phyloP scores from a whole-genome alignment of 2,329 filamentous ascomycete species.

The Penicillium hordei region DNA sequence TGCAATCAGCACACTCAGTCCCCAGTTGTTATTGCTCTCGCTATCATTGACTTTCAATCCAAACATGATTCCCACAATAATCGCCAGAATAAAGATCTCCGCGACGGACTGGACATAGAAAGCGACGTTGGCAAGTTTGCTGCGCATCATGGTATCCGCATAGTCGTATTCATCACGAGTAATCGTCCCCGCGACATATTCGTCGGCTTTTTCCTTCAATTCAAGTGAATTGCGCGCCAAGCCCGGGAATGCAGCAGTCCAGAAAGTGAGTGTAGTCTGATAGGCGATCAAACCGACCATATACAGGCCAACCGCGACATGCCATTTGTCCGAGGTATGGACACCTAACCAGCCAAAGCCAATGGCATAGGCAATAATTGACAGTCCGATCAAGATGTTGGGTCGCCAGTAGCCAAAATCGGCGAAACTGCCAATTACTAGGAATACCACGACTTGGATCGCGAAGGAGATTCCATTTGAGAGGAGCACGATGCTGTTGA shows the following conservation, averaged over 20 bases:
- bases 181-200: slow-evolving; percentile 54
- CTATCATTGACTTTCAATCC: slow-evolving; percentile 60
- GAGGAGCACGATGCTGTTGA: slow-evolving; percentile 65
- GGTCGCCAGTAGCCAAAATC: slow-evolving; percentile 67
- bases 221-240: slow-evolving; percentile 56
- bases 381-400: slow-evolving; percentile 62
- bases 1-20: slow-evolving; percentile 63
- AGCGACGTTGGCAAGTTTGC: slow-evolving; percentile 61
- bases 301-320: slow-evolving; percentile 61
- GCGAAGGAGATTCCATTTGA: slow-evolving; percentile 68
- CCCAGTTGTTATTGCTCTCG: slow-evolving; percentile 64
- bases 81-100: slow-evolving; percentile 63
- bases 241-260: slow-evolving; percentile 64
- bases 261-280: slow-evolving; percentile 67
- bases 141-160: slow-evolving; percentile 62
- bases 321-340: slow-evolving; percentile 60
- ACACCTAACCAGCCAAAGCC: slow-evolving; percentile 69
- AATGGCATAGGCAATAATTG: slow-evolving; percentile 60
- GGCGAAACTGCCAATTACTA: slow-evolving; percentile 49
- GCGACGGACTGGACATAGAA: slow-evolving; percentile 65
- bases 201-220: slow-evolving; percentile 51
- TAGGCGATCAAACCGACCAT: slow-evolving; percentile 67
- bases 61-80: slow-evolving; percentile 65
- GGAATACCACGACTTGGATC: slow-evolving; percentile 58
- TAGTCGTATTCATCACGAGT: slow-evolving; percentile 60